Percentiles rank a stretch among this genome's conserved stretches.
Evolutionary conservation across 2,329 filamentous ascomycete genomes (phyloP).

Genomic region (Calonectria crousiana): DNA sequence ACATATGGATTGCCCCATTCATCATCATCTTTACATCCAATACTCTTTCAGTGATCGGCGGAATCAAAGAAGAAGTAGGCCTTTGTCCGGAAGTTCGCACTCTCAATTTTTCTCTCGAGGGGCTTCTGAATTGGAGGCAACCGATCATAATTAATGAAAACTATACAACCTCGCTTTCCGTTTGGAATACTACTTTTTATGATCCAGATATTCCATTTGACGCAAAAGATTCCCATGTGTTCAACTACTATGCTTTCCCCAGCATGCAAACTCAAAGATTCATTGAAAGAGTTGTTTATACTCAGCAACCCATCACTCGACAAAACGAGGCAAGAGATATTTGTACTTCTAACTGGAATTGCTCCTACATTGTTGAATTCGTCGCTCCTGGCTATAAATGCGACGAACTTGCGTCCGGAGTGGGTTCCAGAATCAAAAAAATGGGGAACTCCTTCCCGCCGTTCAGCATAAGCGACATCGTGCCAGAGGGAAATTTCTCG

Average conservation of each 20-base stretch:
- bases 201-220: background rate
- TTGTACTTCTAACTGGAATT: conserved; percentile 9
- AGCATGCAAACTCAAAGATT: background rate
- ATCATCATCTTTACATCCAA: background rate
- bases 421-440: background rate
- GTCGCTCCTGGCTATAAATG: conserved; percentile 23
- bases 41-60: conserved; percentile 2
- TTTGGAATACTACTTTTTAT: background rate
- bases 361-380: background rate
- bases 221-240: background rate
- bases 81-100: conserved; percentile 7
- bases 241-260: background rate
- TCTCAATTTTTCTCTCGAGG: background rate
- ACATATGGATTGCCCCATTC: conserved; percentile 6
- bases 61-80: background rate
- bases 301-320: background rate
- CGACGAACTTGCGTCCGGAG: conserved; percentile 10
- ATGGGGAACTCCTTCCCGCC: background rate
- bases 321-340: background rate
- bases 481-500: accelerated
- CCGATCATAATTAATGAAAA: background rate
- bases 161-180: background rate
- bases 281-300: background rate
- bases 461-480: background rate
- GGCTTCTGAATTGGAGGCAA: background rate